Conservation (phyloP, 768 basidiomycete species). For the Lyophyllum semitale region DNA sequence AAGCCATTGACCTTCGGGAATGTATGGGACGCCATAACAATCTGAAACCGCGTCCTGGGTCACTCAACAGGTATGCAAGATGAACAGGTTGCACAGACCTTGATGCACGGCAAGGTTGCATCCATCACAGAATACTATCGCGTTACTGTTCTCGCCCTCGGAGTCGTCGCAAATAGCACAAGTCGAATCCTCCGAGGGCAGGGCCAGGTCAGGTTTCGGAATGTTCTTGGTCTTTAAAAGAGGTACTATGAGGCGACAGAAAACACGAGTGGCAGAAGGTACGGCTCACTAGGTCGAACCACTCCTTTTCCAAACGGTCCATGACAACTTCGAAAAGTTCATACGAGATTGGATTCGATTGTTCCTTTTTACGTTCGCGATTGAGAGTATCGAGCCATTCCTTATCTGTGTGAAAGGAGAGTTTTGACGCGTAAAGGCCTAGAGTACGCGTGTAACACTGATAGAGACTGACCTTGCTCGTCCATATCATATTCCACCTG, state of each 20-base stretch:
- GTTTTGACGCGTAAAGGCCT: background rate
- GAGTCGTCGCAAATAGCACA: constrained; percentile 98
- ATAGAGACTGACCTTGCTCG: constrained; percentile 86
- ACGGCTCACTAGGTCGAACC: constrained; percentile 87
- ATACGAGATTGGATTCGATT: constrained; percentile 69
- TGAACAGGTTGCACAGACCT: constrained; percentile 50
- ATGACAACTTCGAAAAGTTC: constrained; percentile 95
- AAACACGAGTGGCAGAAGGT: background rate
- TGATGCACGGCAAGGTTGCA: constrained; percentile 99
- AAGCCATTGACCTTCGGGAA: constrained; percentile 99
- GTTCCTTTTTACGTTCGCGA: constrained; percentile 74
- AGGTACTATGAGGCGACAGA: background rate
- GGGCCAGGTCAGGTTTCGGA: constrained; percentile 82
- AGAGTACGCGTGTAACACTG: constrained; percentile 7
- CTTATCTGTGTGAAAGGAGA: constrained; percentile 58
- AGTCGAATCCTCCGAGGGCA: constrained; percentile 94
- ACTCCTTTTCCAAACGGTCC: constrained; percentile 98
- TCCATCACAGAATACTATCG: constrained; percentile 98
- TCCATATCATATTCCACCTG: constrained; percentile 99
- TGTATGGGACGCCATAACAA: constrained; percentile 98
- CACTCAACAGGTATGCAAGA: background rate
- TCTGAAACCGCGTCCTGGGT: constrained; percentile 47
- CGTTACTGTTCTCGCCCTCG: constrained; percentile 98
- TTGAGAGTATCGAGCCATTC: constrained; percentile 93
- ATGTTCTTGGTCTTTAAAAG: constrained; percentile 81